These are phyloP conservation scores for Cornus florida DNA, from an alignment of 148 eudicot species.

Conservation along the genomic window DNA sequence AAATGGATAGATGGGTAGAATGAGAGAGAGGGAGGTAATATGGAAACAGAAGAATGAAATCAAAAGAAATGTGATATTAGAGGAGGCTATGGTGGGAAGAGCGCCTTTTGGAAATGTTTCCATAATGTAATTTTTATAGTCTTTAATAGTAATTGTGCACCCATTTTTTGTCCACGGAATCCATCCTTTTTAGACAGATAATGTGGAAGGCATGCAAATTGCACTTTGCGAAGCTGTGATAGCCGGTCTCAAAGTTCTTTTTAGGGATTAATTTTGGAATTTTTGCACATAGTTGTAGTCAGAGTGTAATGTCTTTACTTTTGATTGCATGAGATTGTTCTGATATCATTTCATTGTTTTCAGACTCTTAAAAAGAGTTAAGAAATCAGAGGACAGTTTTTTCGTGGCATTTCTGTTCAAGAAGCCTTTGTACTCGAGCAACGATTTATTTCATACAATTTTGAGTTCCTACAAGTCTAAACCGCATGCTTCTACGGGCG, in stretches of 20 bases:
- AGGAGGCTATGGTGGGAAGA: not conserved
- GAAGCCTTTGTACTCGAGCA: too few species aligned
- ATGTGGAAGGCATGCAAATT: not conserved
- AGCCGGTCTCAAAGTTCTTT: not conserved
- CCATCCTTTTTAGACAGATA: not conserved
- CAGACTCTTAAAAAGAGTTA: not conserved
- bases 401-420: not conserved
- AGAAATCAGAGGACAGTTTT: too few species aligned
- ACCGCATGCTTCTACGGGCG: too few species aligned
- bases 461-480: too few species aligned
- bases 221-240: not conserved
- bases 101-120: not conserved
- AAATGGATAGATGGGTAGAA: not conserved
- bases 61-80: not conserved
- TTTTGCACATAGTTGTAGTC: not conserved
- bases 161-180: conserved; percentile 9
- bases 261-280: not conserved
- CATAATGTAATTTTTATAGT: conserved; percentile 2
- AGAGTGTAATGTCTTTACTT: not conserved
- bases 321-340: not conserved
- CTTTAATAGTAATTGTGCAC: not conserved
- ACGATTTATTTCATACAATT: too few species aligned
- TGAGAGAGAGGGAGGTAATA: not conserved
- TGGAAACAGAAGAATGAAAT: not conserved
- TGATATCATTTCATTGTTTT: not conserved